Evolutionary conservation across 139 green algal genomes (phyloP), one percentile per base, ranked within the genome.

Genomic region (Zygnema cylindricum): DNA sequence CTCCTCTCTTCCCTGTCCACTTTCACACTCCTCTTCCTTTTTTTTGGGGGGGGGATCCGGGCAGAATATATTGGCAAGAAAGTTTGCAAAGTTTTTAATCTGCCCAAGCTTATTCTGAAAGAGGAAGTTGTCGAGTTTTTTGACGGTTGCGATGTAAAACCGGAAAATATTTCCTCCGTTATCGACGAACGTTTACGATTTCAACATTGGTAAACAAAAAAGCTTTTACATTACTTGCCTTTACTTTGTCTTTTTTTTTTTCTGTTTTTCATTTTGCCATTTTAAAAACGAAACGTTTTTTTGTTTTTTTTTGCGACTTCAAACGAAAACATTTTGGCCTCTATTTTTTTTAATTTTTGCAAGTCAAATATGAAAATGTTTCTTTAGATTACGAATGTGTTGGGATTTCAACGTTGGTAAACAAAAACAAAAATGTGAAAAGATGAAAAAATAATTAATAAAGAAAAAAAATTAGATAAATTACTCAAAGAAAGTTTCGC

Each of bases 111-210:
- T 16, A 16, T 16, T 79, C 71, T 79, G 71, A 43, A 41, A 11
- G 7, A 16, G 36, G 71, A 79, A 79, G 71, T 79, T 7, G 71
- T 79, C 11, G 38, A 43, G 3, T 79, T n/a, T 16, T 79, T 79
- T 43, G 71, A 79, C 3, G 71, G 71, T 16, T 79, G 71, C 78
- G 69, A 22, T 35, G 41, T 63, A 16, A 63, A 63, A 33, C 23
- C 78, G 38, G 78, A 57, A 54, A 1, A 86, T 23, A 63, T 57
- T 41, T 32, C 49, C 35, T 35, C 42, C 77, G 78, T 35, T 33
- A 30, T 86, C 36, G 78, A 63, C 78, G 78, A 63, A 63, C 69
- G 69, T 11, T 7, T 76, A 0, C 41, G 43, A 25, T 25, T 22
- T 63, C 40, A 0, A 63, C 21, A 76, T 0, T 86, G 33, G 43